Evolutionary conservation across 805 yeast species (phyloP).

Genomic region (Zygoascus bituminiphila): DNA sequence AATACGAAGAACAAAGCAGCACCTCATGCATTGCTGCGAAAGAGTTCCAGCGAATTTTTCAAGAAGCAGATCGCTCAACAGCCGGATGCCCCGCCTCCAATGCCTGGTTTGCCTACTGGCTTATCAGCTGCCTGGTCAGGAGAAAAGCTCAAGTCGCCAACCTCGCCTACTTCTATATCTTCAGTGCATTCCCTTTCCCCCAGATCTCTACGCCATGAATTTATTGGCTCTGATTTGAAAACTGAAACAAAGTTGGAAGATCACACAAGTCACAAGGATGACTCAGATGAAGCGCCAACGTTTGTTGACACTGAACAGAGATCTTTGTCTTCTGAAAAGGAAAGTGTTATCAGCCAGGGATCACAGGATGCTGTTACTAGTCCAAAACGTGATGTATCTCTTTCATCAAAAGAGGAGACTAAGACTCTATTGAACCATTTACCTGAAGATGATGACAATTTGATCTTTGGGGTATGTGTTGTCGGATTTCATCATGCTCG

Average conservation of each 20-base stretch:
- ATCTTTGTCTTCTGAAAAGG: not conserved
- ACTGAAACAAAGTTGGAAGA: not conserved
- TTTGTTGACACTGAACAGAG: not conserved
- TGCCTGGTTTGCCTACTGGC: not conserved
- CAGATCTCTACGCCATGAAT: not conserved
- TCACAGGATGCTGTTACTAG: too few species aligned
- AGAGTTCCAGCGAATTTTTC: not conserved
- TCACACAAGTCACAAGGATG: not conserved
- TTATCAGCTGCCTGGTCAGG: not conserved
- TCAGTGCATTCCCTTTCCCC: not conserved
- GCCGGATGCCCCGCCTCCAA: constrained; percentile 2
- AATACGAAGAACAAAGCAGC: not conserved
- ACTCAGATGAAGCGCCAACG: not conserved
- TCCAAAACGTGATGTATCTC: too few species aligned
- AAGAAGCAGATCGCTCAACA: not conserved
- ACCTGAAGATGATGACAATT: constrained; percentile 15
- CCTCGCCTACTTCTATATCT: not conserved
- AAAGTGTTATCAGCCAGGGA: too few species aligned
- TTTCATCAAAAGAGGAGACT: too few species aligned
- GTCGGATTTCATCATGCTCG: constrained; percentile 88
- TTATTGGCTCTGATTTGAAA: not conserved
- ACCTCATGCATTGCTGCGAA: not conserved
- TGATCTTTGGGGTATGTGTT: constrained; percentile 75
- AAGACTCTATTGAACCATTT: too few species aligned
- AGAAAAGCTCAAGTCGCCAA: not conserved